phyloP scores from a whole-genome alignment of 495 filamentous ascomycete genomes.

The Neurospora sublineolata region DNA sequence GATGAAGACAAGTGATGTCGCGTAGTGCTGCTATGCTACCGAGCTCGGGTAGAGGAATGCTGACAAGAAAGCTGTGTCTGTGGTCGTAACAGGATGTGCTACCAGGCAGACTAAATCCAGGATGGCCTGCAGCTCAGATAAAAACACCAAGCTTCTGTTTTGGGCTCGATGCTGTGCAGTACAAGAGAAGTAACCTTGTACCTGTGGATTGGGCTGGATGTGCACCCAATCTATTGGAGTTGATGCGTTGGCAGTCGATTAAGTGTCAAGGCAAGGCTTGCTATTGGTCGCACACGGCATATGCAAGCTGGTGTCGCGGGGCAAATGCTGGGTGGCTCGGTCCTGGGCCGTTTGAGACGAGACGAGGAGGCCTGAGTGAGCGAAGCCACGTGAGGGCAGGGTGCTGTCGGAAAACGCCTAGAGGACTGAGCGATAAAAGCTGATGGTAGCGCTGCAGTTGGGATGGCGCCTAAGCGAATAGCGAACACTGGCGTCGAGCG shows the following conservation, averaged over 20 bases:
- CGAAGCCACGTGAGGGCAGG: constrained; percentile 33
- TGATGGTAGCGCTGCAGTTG: not conserved
- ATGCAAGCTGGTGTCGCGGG: constrained; percentile 48
- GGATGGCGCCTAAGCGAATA: not conserved
- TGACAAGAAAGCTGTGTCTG: constrained; percentile 5
- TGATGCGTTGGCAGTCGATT: constrained; percentile 46
- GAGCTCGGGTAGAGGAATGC: constrained; percentile 7
- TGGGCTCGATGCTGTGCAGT: constrained; percentile 31
- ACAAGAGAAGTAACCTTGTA: constrained; percentile 35
- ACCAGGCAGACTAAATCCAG: constrained; percentile 10
- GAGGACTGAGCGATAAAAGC: constrained; percentile 1
- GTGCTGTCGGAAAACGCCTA: constrained; percentile 7
- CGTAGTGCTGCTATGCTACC: constrained; percentile 3
- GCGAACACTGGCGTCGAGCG: not conserved
- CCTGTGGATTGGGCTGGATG: constrained; percentile 40
- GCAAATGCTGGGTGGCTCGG: constrained; percentile 36
- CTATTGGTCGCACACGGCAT: constrained; percentile 44
- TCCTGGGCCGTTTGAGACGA: constrained; percentile 16
- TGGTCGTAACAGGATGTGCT: constrained; percentile 5
- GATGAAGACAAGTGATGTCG: not conserved
- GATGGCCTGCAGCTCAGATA: constrained; percentile 14
- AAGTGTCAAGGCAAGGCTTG: constrained; percentile 36
- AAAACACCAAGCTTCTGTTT: constrained; percentile 16
- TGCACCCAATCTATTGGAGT: constrained; percentile 45
- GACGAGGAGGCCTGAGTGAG: constrained; percentile 19